Evolutionary conservation across 805 yeast species (phyloP), one percentile per base, ranked within the genome.

Genomic region (Candida maesae): DNA sequence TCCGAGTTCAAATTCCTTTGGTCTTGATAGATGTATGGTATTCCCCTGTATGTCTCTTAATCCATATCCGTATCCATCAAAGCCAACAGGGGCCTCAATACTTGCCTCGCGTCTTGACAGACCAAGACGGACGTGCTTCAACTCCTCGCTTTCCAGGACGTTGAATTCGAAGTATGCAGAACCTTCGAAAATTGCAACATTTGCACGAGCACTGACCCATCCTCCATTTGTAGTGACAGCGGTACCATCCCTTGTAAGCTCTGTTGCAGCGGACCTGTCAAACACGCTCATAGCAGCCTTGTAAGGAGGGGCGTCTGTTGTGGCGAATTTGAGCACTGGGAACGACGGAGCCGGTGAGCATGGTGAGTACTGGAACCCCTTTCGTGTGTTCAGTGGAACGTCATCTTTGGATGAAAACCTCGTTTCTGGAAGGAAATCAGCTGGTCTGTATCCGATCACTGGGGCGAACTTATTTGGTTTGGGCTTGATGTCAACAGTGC

Each of bases 11-110:
- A 78, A 76, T 25, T 73, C 70, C 19, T 62, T 57, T 0, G 88
- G 87, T 36, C 90, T 72, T 44, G 91, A 81, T 33, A 83, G 63
- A 49, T 93, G 95, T 18, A 93, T 71, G 21, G 76, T 76, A 50
- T 85, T 84, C 2, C 95, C 90, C 6, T 73, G 70, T 27, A 74
- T 72, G 63, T 91, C 97, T 44, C 97, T 71, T 3, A 93, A 56
- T 2, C 96, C 97, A 61, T 93, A 91, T 0, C 96, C 91, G 64
- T 89, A 93, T 0, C 89, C 91, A 61, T 93, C 98, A 54, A 78
- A 87, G 3, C 99, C 99, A 6, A 90, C 93, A 0, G 99, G 98
- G 0, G 95, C 95, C 51, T 91, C 97, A 33, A 90, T 63, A 36
- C 88, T 77, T 2, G 96, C 93, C 56, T 91, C 98, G 46, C 88